These are phyloP conservation scores for Botrytis pseudocinerea DNA, from an alignment of 2,329 filamentous ascomycete species.

Conservation along the genomic window DNA sequence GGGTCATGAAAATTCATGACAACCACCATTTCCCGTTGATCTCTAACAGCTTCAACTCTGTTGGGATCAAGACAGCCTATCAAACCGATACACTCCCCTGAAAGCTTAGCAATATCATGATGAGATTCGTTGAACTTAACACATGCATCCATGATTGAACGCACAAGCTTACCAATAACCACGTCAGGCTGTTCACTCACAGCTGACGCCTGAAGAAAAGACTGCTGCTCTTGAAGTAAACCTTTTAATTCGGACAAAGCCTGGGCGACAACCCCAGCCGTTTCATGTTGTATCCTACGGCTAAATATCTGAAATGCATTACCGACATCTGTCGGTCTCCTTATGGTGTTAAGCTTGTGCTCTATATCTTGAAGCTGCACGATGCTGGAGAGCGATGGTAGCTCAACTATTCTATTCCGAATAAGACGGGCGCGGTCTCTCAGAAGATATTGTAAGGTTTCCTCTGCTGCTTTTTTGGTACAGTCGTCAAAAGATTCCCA, in stretches of 20 bases:
- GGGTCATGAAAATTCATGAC: constrained; percentile 79
- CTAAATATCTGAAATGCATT: constrained; percentile 71
- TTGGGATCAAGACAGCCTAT: constrained; percentile 93
- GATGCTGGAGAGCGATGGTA: constrained; percentile 77
- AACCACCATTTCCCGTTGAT: constrained; percentile 81
- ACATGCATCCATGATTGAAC: constrained; percentile 81
- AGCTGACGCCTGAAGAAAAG: constrained; percentile 74
- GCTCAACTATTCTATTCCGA: constrained; percentile 65
- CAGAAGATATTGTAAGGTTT: constrained; percentile 57
- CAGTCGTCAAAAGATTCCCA: constrained; percentile 68
- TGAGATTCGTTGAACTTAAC: constrained; percentile 74
- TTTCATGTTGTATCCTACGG: constrained; percentile 76
- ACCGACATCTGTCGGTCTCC: constrained; percentile 63
- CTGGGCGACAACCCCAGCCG: constrained; percentile 79
- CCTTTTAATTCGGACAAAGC: constrained; percentile 74
- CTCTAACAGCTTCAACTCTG: constrained; percentile 75
- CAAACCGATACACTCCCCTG: constrained; percentile 80
- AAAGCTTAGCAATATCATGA: constrained; percentile 67
- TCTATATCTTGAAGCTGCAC: constrained; percentile 69
- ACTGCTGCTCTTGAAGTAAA: constrained; percentile 73
- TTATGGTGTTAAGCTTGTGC: constrained; percentile 62
- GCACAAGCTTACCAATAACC: constrained; percentile 68
- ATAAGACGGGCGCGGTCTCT: constrained; percentile 49
- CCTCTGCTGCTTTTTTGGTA: constrained; percentile 59
- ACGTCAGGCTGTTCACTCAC: constrained; percentile 81